Conservation (phyloP, 2,329 filamentous ascomycete genomes). For the Cadophora luteo-olivacea region DNA sequence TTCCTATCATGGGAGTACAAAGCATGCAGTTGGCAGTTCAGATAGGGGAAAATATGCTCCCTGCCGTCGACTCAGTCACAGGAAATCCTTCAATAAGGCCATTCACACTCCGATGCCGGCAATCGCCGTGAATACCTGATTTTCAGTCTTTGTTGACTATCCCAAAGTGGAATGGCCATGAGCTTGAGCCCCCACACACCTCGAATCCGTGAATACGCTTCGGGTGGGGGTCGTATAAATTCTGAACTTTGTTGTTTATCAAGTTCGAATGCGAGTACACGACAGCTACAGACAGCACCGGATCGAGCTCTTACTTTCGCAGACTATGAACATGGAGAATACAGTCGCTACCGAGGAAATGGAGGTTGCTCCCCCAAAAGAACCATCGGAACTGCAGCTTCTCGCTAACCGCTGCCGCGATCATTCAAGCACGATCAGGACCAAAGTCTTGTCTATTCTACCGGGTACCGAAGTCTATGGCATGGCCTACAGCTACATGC, state of each 20-base stretch:
- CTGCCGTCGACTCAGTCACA: neutral
- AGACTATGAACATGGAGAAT: neutral
- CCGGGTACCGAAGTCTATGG: neutral
- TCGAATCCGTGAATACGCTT: neutral
- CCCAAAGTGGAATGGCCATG: neutral
- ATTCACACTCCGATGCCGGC: conserved; percentile 3
- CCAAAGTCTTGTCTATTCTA: neutral
- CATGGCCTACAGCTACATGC: neutral
- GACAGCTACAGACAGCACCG: neutral
- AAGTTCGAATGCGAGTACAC: neutral
- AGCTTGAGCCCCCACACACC: neutral
- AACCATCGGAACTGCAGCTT: neutral
- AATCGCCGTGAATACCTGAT: neutral
- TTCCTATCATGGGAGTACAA: neutral
- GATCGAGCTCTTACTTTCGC: neutral
- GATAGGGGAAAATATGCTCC: neutral
- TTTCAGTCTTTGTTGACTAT: neutral
- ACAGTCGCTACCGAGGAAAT: neutral
- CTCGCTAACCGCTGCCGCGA: neutral
- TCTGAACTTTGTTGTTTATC: neutral
- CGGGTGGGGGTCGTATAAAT: neutral
- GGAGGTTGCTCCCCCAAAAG: neutral
- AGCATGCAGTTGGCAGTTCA: neutral
- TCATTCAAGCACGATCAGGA: neutral
- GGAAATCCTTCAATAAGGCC: neutral